phyloP scores from a whole-genome alignment of 306 rosid species.

The Alnus glutinosa region DNA sequence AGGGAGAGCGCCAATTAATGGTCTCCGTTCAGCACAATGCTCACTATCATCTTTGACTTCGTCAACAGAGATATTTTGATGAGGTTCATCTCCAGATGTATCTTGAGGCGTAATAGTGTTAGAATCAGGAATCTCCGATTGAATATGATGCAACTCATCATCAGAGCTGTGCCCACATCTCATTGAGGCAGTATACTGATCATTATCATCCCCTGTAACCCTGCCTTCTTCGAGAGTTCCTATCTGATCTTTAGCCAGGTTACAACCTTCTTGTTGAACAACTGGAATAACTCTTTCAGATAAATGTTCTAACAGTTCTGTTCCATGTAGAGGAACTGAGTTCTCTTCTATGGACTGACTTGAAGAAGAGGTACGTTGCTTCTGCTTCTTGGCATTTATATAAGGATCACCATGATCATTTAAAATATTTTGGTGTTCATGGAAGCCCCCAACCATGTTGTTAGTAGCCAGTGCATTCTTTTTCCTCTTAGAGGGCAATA shows the following conservation, averaged over 20 bases:
- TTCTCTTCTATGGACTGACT: slow-evolving; percentile 33
- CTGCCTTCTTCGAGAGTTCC: slow-evolving; percentile 27
- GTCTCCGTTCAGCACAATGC: slow-evolving; percentile 28
- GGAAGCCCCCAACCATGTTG: slow-evolving; percentile 18
- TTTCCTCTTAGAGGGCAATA: slow-evolving; percentile 45
- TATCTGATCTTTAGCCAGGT: slow-evolving; percentile 22
- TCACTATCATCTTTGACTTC: slow-evolving; percentile 14
- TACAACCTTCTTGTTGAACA: slow-evolving; percentile 29
- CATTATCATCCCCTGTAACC: slow-evolving; percentile 29
- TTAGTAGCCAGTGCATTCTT: slow-evolving; percentile 26
- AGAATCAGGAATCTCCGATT: slow-evolving; percentile 28
- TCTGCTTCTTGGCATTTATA: slow-evolving; percentile 43
- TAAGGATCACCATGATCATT: slow-evolving; percentile 32
- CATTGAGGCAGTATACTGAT: slow-evolving; percentile 32
- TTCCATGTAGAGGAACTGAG: slow-evolving; percentile 28
- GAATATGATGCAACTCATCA: slow-evolving; percentile 25
- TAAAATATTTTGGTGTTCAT: slow-evolving; percentile 20
- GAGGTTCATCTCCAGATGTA: slow-evolving; percentile 23
- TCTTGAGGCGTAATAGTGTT: slow-evolving; percentile 16
- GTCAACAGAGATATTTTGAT: slow-evolving; percentile 12
- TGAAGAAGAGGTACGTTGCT: slow-evolving; percentile 30
- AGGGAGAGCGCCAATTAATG: slow-evolving; percentile 21
- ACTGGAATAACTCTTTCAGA: slow-evolving; percentile 20
- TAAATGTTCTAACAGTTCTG: slow-evolving; percentile 33
- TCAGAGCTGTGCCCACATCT: slow-evolving; percentile 18